Base-by-base conservation (phyloP, 2,329 filamentous ascomycete genomes). In the Aspergillus costaricaensis region DNA sequence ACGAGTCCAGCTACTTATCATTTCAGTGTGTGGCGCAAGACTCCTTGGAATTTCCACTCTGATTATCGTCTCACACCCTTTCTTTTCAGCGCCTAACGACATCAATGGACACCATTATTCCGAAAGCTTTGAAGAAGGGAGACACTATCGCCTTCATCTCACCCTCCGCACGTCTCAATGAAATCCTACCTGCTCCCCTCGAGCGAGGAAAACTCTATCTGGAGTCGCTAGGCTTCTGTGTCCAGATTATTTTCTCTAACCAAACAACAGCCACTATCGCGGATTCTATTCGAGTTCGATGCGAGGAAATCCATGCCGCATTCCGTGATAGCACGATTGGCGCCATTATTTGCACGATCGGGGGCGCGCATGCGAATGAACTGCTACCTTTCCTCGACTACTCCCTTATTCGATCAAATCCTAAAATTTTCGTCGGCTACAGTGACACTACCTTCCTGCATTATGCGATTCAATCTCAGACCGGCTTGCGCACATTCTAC, bases 361-460 rank as follows among this genome's bases (percentile, higher is more conserved):
- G 72, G 8, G 73, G 72, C 0, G 21, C 55, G 1, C 54, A 57
- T 21, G 63, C 65, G 15, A 72, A 72, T 32, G 70, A 73, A 50
- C 32, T 74, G 5, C 61, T 74, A 0, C 68, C 59, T 0, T 61
- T 66, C 25, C 62, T 75, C 2, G 67, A 74, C 51, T 75, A 71
- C 51, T 55, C 62, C 2, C 49, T 75, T 27, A 72, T 75, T 19
- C 58, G 48, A 21, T 17, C 48, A 0, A 62, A 74, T 47, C 72
- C 73, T 1, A 75, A 74, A 61, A 71, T 74, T n/a, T 74, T 74
- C 63, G 55, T 65, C 21, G 72, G 72, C 9, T 73, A 68, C 53
- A 70, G 65, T 2, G 72, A 74, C 53, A 72, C 70, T 54, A 74
- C 71, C 2, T 55, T 70, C 5, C 59, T 74, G 15, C 67, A 70